phyloP scores from a whole-genome alignment of 257 asterid genomes.

The Solanum lycopersicoides region DNA sequence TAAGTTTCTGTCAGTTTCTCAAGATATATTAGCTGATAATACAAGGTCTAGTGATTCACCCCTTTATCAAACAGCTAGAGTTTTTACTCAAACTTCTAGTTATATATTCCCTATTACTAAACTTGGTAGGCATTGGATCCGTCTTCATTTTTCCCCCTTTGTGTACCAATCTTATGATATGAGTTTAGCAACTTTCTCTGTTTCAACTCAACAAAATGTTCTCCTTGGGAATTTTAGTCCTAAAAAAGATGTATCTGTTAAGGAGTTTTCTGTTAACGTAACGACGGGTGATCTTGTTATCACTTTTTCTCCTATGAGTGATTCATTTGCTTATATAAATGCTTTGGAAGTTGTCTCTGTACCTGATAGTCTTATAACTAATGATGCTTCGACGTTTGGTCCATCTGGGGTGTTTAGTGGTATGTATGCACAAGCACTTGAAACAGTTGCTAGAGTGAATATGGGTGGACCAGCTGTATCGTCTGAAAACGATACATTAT shows the following conservation, averaged over 20 bases:
- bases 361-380: conserved; percentile 28
- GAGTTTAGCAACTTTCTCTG: conserved; percentile 48
- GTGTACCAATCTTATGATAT: conserved; percentile 28
- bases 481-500: conserved; percentile 29
- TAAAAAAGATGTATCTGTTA: background rate
- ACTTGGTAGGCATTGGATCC: conserved; percentile 56
- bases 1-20: conserved; percentile 31
- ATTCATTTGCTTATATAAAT: conserved; percentile 38
- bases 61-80: conserved; percentile 47
- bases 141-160: conserved; percentile 25
- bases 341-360: conserved; percentile 47
- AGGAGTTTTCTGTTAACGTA: conserved; percentile 35
- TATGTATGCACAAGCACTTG: conserved; percentile 27
- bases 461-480: conserved; percentile 55
- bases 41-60: conserved; percentile 22
- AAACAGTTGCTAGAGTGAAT: conserved; percentile 43
- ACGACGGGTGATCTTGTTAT: conserved; percentile 19
- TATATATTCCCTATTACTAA: conserved; percentile 44
- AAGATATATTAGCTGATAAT: conserved; percentile 40
- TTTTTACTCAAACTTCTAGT: conserved; percentile 38
- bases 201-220: conserved; percentile 28
- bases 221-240: conserved; percentile 52
- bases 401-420: conserved; percentile 31
- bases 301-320: conserved; percentile 23
- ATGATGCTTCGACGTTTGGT: conserved; percentile 25